Base-by-base conservation (phyloP, 345 rosid genomes). In the Physaria fendleri region DNA sequence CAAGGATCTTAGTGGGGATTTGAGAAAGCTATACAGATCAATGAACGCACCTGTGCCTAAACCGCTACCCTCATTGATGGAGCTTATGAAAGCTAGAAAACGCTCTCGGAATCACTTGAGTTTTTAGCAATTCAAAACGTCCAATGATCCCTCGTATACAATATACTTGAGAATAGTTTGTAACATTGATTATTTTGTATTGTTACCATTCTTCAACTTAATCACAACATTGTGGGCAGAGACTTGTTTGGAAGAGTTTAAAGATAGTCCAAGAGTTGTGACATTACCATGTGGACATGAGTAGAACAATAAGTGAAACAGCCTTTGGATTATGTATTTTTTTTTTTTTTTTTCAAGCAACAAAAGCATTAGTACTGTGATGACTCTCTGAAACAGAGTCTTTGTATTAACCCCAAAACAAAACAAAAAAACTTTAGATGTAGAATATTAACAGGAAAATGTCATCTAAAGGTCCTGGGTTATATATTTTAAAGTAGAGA, bases 11-110 rank as follows among this genome's bases (percentile, higher is more conserved):
- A 71, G 75, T 53, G 80, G 71, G 21, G 59, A 64, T 73, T 49
- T 85, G 62, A 80, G 74, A 65, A 85, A 71, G 70, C 70, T 81
- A 33, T 85, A 82, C 78, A 76, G 92, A 63, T 82, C 90, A 32
- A 84, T 74, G 82, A 79, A 85, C 44, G 88, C 81, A 14, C 81
- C 86, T 1, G 87, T 90, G 50, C 95, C 96, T 20, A 80, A 67
- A 34, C 97, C 96, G 21, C 83, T 87, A 18, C 97, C 95, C 23
- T 90, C 96, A 9, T 25, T 87, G 61, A 68, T 80, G 71, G 81
- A 83, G 59, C 81, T 87, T 32, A 76, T 61, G 73, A 74, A 78
- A 58, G 57, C 83, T 49, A 71, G 48, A 56, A 83, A 80, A 69
- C 83, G 83, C 20, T 53, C 40, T 41, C 74, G 76, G 78, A 81